Evolutionary conservation across 805 yeast genomes (phyloP).

Genomic region (Trichomonascus vanleenenianus): DNA sequence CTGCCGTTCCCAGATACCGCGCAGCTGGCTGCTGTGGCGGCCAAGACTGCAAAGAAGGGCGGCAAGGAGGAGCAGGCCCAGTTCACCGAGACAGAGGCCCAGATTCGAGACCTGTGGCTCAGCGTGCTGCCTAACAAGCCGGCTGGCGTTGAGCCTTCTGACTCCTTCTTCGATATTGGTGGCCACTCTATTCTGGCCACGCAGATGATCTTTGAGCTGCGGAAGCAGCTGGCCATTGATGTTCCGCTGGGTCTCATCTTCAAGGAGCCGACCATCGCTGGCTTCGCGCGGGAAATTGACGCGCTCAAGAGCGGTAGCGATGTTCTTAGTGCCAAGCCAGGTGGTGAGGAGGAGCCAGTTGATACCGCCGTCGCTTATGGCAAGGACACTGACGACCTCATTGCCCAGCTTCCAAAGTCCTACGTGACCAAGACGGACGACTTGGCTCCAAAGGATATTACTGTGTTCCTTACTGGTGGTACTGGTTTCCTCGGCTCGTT

Average conservation of each 20-base stretch:
- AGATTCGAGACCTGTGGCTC: slow-evolving; percentile 78
- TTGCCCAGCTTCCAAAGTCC: slow-evolving; percentile 33
- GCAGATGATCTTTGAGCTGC: slow-evolving; percentile 86
- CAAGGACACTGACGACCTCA: slow-evolving; percentile 59
- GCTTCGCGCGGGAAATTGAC: slow-evolving; percentile 68
- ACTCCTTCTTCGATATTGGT: slow-evolving; percentile 93
- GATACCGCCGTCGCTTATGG: slow-evolving; percentile 42
- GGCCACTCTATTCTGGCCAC: slow-evolving; percentile 98
- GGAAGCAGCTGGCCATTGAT: slow-evolving; percentile 70
- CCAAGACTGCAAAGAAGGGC: slow-evolving; percentile 27
- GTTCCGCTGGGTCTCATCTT: slow-evolving; percentile 87
- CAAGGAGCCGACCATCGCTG: slow-evolving; percentile 77
- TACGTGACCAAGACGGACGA: slow-evolving; percentile 39
- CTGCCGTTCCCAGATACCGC: slow-evolving; percentile 90
- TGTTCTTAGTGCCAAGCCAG: slow-evolving; percentile 17
- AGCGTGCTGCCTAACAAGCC: slow-evolving; percentile 80
- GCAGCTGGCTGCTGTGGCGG: slow-evolving; percentile 71
- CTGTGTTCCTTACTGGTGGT: slow-evolving; percentile 85
- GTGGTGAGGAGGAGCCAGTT: slow-evolving; percentile 27
- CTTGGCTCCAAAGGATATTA: slow-evolving; percentile 29
- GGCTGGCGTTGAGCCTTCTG: slow-evolving; percentile 63
- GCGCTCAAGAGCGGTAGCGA: slow-evolving; percentile 44
- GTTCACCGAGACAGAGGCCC: slow-evolving; percentile 57
- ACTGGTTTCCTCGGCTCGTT: slow-evolving; percentile 96
- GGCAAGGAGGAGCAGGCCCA: slow-evolving; percentile 36